Evolutionary conservation across 1,284 basidiomycete genomes (phyloP), one percentile per base, ranked within the genome.

Genomic region (Ustilago xerochloae): DNA sequence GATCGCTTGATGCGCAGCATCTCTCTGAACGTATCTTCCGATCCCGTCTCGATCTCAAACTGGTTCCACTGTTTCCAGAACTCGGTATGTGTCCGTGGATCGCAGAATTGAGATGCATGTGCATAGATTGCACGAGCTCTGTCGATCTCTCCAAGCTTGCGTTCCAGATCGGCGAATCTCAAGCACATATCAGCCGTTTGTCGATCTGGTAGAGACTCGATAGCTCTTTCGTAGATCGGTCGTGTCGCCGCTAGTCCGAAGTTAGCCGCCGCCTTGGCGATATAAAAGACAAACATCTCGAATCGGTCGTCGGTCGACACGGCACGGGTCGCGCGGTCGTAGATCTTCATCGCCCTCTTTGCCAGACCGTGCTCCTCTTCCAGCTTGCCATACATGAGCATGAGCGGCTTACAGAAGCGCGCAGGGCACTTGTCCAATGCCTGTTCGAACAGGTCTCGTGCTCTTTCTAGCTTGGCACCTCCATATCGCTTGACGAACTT

Each of bases 161-260:
- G 91, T 86, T 99, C 97, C 81, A 99, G 90, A 47, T 90, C 89
- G 7, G 97, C 97, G 85, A 98, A 99, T 43, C 94, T 92, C 39
- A 97, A 87, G 85, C 94, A 97, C 93, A 99, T 97, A 84, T 94
- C 91, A n/a, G 95, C 94, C 1, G 97, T 97, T 86, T 97, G 93
- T 55, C 88, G 88, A 86, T 98, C 93, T 2, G 96, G 94, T 13
- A 99, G 89, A 30, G 90, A 88, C 86, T 98, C 94, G 72, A 99
- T 88, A n/a, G 97, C 96, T 20, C 91, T 90, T 85, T 98, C 93
- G 87, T 99, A 99, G 82, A 99, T 97, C 3, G 95, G 91, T 43
- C 97, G 90, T 0, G 96, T 99, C 6, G 97, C 94, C 1, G 96
- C 94, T 16, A 99, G 88, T 48, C 97, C 97, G 85, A 94, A 98